A percentile compares a stretch with the other conserved stretches of the same genome.
These are phyloP conservation scores for Corylus americana DNA, from an alignment of 306 rosid species.

Conservation along the genomic window DNA sequence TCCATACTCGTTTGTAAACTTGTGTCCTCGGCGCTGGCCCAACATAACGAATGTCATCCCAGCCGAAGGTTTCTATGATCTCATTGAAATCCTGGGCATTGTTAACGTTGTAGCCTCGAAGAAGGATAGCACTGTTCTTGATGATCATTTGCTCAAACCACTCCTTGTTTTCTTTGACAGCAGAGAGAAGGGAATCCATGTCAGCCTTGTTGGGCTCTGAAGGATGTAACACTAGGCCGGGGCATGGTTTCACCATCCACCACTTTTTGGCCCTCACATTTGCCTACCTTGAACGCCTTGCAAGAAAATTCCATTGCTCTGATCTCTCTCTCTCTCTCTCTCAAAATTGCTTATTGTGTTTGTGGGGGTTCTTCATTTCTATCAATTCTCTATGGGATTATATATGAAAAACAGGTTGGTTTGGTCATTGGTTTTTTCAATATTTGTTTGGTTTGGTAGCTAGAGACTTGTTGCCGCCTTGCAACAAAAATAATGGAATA, in stretches of 20 bases:
- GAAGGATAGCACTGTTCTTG: constrained; percentile 70
- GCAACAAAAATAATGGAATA: too few relatives aligned
- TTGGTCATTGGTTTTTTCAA: neutral
- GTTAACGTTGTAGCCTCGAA: constrained; percentile 60
- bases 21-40: constrained; percentile 90
- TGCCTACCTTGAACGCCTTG: constrained; percentile 68
- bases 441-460: neutral
- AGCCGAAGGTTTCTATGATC: constrained; percentile 56
- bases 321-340: neutral
- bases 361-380: constrained; percentile 10
- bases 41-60: constrained; percentile 79
- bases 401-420: neutral
- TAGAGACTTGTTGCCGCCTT: too few relatives aligned
- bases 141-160: constrained; percentile 78
- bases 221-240: constrained; percentile 51
- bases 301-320: constrained; percentile 48
- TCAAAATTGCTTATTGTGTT: constrained; percentile 9
- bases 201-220: constrained; percentile 35
- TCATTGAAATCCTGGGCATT: constrained; percentile 68
- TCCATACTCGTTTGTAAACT: constrained; percentile 71
- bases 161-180: constrained; percentile 47
- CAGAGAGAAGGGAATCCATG: constrained; percentile 45
- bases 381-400: neutral
- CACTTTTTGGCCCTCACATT: constrained; percentile 66
- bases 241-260: constrained; percentile 85